Conservation (phyloP, 306 rosid species). For the Acacia confusa region DNA sequence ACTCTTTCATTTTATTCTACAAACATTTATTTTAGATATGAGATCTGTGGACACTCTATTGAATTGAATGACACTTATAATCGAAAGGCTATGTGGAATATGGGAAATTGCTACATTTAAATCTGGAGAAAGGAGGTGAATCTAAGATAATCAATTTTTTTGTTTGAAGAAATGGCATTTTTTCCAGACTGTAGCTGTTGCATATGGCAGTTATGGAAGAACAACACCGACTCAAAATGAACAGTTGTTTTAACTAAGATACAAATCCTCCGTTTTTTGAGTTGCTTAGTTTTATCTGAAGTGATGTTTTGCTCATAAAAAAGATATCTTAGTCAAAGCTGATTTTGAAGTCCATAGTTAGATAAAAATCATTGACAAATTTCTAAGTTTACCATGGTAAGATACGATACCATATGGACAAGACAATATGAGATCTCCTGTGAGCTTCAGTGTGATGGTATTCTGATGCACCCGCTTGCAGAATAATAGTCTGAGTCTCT, state of each 20-base stretch:
- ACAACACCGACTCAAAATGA: background rate
- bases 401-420: background rate
- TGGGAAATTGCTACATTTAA: slow-evolving; percentile 3
- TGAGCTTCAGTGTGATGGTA: background rate
- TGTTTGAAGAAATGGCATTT: background rate
- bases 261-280: background rate
- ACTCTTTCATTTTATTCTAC: slow-evolving; percentile 12
- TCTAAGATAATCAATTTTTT: background rate
- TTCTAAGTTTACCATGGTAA: background rate
- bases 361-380: background rate
- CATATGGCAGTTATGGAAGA: slow-evolving; percentile 14
- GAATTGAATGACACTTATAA: slow-evolving; percentile 12
- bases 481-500: background rate
- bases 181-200: background rate
- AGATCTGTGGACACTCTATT: slow-evolving; percentile 8
- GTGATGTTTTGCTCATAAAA: background rate
- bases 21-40: background rate
- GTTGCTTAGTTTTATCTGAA: background rate
- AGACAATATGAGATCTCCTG: background rate
- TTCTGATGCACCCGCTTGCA: slow-evolving; percentile 1
- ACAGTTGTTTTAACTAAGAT: background rate
- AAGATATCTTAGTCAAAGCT: background rate
- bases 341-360: background rate
- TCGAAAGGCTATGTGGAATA: slow-evolving; percentile 13
- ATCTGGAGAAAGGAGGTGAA: background rate